A percentile compares a stretch with the other conserved stretches of the same genome.
These are phyloP conservation scores for Beauveria asiatica DNA, from an alignment of 2,329 filamentous ascomycete species.

Conservation along the genomic window DNA sequence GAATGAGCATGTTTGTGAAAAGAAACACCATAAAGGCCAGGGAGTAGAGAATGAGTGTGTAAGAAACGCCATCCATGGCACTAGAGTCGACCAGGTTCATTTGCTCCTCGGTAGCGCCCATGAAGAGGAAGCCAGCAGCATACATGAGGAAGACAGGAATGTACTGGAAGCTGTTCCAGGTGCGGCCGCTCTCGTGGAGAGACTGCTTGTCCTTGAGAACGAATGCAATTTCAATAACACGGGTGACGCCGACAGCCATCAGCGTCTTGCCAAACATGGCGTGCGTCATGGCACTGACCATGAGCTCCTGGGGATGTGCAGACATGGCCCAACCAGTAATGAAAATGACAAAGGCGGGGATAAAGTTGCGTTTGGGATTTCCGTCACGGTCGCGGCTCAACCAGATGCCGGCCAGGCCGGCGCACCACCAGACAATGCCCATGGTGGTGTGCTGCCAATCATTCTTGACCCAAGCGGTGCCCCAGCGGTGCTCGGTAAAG, in stretches of 20 bases:
- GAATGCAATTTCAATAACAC: constrained; percentile 88
- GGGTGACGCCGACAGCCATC: constrained; percentile 76
- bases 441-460: constrained; percentile 98
- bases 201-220: constrained; percentile 65
- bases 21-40: constrained; percentile 86
- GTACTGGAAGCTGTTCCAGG: constrained; percentile 55
- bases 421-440: constrained; percentile 98
- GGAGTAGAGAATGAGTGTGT: constrained; percentile 85
- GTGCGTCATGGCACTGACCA: constrained; percentile 82
- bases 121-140: constrained; percentile 90
- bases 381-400: constrained; percentile 77
- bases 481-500: constrained; percentile 96
- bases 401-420: constrained; percentile 87
- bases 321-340: constrained; percentile 96
- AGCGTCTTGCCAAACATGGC: constrained; percentile 87
- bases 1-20: constrained; percentile 77
- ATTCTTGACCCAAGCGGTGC: constrained; percentile 77
- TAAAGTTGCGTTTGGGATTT: constrained; percentile 80
- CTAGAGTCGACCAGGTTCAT: constrained; percentile 69
- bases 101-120: constrained; percentile 95
- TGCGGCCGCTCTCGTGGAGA: constrained; percentile 56
- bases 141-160: constrained; percentile 62
- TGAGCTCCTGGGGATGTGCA: constrained; percentile 74
- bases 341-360: constrained; percentile 84
- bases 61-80: constrained; percentile 79